These are phyloP conservation scores for Glarea lozoyensis DNA, from an alignment of 495 filamentous ascomycete species.

Conservation along the genomic window DNA sequence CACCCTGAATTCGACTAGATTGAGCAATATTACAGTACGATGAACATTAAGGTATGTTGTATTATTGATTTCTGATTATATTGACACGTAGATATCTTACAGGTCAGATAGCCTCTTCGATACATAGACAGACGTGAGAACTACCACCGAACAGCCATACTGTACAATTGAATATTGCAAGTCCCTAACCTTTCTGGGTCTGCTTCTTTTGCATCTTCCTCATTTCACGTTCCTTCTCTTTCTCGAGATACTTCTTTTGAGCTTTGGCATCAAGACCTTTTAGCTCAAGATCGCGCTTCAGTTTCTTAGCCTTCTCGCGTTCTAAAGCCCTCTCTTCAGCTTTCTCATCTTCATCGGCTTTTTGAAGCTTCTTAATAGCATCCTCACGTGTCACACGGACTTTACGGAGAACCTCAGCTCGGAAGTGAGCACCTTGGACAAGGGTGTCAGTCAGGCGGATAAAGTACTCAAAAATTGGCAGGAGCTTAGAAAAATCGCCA, in stretches of 20 bases:
- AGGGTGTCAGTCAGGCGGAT: constrained; percentile 76
- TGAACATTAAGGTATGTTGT: no score
- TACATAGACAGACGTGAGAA: no score
- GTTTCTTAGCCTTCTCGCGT: constrained; percentile 80
- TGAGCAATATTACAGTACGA: no score
- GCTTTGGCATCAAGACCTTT: constrained; percentile 82
- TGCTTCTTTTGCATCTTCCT: constrained; percentile 65
- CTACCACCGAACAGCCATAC: no score
- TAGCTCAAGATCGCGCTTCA: constrained; percentile 79
- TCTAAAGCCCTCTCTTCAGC: constrained; percentile 75
- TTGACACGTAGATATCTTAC: no score
- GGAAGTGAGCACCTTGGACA: constrained; percentile 69
- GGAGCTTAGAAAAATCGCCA: constrained; percentile 51
- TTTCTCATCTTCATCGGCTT: constrained; percentile 82
- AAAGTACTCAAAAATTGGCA: constrained; percentile 76
- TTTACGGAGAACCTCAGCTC: constrained; percentile 81
- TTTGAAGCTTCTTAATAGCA: constrained; percentile 68
- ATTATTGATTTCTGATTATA: no score
- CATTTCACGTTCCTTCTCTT: constrained; percentile 75
- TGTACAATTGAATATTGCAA: no score
- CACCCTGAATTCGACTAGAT: no score
- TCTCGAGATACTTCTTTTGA: constrained; percentile 91
- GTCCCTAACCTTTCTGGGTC: constrained; percentile 28
- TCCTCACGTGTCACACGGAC: constrained; percentile 73
- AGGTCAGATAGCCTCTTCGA: no score